phyloP scores from a whole-genome alignment of 2,329 filamentous ascomycete genomes.

The Seiridium unicorne region DNA sequence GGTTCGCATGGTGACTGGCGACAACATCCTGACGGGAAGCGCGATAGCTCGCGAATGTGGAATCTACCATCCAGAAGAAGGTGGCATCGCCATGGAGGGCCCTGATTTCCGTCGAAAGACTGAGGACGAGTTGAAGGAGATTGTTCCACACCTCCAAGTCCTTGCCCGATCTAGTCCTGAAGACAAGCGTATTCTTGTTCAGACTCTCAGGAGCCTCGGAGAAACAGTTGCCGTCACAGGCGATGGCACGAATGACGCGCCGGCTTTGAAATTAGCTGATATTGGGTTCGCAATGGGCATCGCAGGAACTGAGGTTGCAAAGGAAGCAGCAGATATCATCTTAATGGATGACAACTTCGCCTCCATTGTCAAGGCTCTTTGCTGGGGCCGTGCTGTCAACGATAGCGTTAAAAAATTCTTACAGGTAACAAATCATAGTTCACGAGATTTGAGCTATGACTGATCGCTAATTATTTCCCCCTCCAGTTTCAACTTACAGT shows the following conservation, averaged over 20 bases:
- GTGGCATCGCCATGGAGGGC: slow-evolving; percentile 45
- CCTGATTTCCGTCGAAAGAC: slow-evolving; percentile 57
- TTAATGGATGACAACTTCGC: slow-evolving; percentile 74
- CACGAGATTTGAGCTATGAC: no score
- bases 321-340: slow-evolving; percentile 64
- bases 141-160: slow-evolving; percentile 39
- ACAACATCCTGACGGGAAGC: slow-evolving; percentile 72
- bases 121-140: slow-evolving; percentile 46
- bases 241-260: slow-evolving; percentile 73
- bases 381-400: slow-evolving; percentile 70
- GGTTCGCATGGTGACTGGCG: slow-evolving; percentile 78
- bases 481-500: no score
- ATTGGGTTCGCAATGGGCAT: slow-evolving; percentile 67
- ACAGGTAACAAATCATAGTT: slow-evolving; percentile 12
- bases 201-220: slow-evolving; percentile 38
- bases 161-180: slow-evolving; percentile 68
- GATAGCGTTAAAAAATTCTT: slow-evolving; percentile 78
- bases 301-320: slow-evolving; percentile 36
- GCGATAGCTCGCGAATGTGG: slow-evolving; percentile 72
- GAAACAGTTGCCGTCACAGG: slow-evolving; percentile 44
- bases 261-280: slow-evolving; percentile 67
- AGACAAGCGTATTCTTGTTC: slow-evolving; percentile 72
- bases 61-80: slow-evolving; percentile 38
- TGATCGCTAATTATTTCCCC: no score
- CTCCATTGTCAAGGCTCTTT: slow-evolving; percentile 67